A percentile compares a stretch with the other conserved stretches of the same genome.
phyloP scores from a whole-genome alignment of 1,139 yeast species.

The Hemisphaericaspora xylofermentans region DNA sequence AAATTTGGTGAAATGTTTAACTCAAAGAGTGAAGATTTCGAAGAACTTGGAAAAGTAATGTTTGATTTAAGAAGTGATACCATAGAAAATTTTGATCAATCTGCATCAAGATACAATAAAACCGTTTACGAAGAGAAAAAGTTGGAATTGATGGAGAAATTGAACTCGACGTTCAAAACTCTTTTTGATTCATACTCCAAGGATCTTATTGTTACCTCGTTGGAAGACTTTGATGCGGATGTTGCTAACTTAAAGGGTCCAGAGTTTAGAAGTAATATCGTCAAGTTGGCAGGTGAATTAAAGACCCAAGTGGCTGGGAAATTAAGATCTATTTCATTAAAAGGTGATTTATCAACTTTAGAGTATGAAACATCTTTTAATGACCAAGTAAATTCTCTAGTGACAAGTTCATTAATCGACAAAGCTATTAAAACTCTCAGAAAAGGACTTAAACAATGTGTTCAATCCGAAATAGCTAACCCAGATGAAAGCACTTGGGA shows the following conservation, averaged over 20 bases:
- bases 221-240: constrained; percentile 18
- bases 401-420: constrained; percentile 30
- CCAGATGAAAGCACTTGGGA: constrained; percentile 66
- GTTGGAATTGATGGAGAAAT: constrained; percentile 41
- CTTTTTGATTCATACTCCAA: constrained; percentile 39
- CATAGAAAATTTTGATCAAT: constrained; percentile 56
- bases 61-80: constrained; percentile 43
- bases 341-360: constrained; percentile 21
- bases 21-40: constrained; percentile 26
- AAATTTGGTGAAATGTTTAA: constrained; percentile 27
- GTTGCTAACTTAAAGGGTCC: constrained; percentile 22
- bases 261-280: constrained; percentile 20
- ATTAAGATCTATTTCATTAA: constrained; percentile 22
- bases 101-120: constrained; percentile 71
- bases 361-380: constrained; percentile 18
- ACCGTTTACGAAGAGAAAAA: constrained; percentile 67
- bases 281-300: constrained; percentile 17
- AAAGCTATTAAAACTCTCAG: constrained; percentile 42
- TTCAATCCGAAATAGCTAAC: constrained; percentile 37
- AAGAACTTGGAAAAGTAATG: constrained; percentile 42
- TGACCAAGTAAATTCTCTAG: constrained; percentile 22
- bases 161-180: constrained; percentile 44
- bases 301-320: constrained; percentile 14
- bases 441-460: constrained; percentile 37
- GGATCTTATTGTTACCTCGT: constrained; percentile 18